Evolutionary conservation across 768 basidiomycete species (phyloP).

Genomic region (Xerocomellus intermedius): DNA sequence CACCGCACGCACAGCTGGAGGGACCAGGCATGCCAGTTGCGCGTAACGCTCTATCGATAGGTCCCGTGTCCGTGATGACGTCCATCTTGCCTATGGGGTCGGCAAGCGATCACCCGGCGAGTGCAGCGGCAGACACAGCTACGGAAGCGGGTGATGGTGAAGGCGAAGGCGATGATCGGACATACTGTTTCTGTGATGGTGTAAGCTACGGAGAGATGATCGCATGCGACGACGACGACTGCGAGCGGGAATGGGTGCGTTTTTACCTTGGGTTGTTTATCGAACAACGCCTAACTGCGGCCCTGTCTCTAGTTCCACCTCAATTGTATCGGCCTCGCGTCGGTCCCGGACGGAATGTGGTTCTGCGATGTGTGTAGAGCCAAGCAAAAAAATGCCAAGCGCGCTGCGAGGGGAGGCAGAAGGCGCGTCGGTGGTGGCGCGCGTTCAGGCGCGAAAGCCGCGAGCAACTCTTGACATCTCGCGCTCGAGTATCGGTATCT

Average conservation of each 20-base stretch:
- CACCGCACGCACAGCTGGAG: constrained; percentile 56
- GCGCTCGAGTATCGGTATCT: background rate
- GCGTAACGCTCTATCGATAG: constrained; percentile 37
- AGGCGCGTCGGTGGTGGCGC: constrained; percentile 43
- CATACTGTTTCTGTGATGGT: constrained; percentile 84
- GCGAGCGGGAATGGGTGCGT: constrained; percentile 88
- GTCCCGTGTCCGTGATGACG: constrained; percentile 23
- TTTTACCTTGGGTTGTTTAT: constrained; percentile 4
- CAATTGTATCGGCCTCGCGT: constrained; percentile 64
- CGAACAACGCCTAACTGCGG: constrained; percentile 12
- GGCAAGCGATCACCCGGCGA: constrained; percentile 33
- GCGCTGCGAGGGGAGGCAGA: constrained; percentile 51
- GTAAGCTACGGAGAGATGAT: constrained; percentile 94
- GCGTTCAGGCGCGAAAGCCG: constrained; percentile 30
- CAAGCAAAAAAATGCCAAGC: constrained; percentile 50
- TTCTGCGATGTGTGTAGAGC: constrained; percentile 66
- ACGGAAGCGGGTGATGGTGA: constrained; percentile 51
- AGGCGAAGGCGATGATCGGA: constrained; percentile 56
- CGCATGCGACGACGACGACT: constrained; percentile 80
- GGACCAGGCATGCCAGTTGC: constrained; percentile 79
- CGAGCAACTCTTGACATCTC: constrained; percentile 29
- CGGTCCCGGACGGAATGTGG: constrained; percentile 71
- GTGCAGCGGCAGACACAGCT: constrained; percentile 39
- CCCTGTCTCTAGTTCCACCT: constrained; percentile 66
- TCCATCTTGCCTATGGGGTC: constrained; percentile 24